Conservation (phyloP, 768 basidiomycete species). For the Leccinum incarnatum region DNA sequence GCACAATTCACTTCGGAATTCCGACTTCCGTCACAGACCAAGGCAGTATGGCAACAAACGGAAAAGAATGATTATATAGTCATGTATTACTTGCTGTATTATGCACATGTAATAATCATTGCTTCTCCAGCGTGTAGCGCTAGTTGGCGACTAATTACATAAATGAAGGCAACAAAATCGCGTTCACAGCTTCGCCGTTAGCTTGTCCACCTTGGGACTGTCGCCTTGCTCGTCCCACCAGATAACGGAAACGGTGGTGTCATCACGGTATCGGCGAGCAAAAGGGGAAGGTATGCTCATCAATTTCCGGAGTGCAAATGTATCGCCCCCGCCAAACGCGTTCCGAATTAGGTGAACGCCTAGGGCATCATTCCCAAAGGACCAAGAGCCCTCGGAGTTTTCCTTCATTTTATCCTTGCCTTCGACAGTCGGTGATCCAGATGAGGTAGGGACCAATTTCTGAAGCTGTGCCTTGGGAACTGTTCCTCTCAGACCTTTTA, state of each 20-base stretch:
- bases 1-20: slow-evolving; percentile 33
- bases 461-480: slow-evolving; percentile 59
- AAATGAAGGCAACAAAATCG: neutral
- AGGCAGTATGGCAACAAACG: slow-evolving; percentile 34
- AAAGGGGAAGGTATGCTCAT: slow-evolving; percentile 83
- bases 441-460: slow-evolving; percentile 50
- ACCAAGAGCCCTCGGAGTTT: slow-evolving; percentile 55
- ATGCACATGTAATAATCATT: slow-evolving; percentile 6
- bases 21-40: slow-evolving; percentile 21
- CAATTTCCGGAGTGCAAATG: slow-evolving; percentile 49
- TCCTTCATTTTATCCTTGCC: slow-evolving; percentile 52
- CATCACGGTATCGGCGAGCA: slow-evolving; percentile 77
- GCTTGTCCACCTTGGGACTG: slow-evolving; percentile 33
- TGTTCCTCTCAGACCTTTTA: slow-evolving; percentile 66
- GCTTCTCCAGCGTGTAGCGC: neutral
- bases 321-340: slow-evolving; percentile 85
- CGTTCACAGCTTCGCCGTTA: slow-evolving; percentile 52
- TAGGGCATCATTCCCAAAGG: slow-evolving; percentile 76
- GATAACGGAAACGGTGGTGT: slow-evolving; percentile 80
- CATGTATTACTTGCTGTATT: slow-evolving; percentile 12
- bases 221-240: slow-evolving; percentile 74
- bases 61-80: slow-evolving; percentile 38
- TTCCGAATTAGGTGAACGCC: slow-evolving; percentile 86
- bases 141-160: neutral
- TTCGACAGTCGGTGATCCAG: slow-evolving; percentile 54